Base-by-base conservation (phyloP, 2,329 filamentous ascomycete species). In the Penicillium hesseltinei region DNA sequence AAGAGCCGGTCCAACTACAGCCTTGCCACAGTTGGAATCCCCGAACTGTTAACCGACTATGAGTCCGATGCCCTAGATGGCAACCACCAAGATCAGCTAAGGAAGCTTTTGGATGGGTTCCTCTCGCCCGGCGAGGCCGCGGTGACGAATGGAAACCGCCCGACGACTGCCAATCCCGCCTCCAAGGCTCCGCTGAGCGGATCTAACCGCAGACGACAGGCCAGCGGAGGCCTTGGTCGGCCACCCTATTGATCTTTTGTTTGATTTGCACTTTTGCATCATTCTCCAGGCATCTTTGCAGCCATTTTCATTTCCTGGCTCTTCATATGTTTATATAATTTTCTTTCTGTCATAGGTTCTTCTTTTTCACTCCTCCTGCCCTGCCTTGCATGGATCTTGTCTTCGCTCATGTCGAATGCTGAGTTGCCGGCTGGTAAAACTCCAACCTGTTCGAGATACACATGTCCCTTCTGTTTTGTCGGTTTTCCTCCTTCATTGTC, bases 71-170 rank as follows among this genome's bases (percentile, higher is more conserved):
- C 57, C 48, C 56, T 66, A 10, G 66, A 69, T 23, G 50, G 51
- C 7, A 64, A 49, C 23, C 62, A 67, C 38, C 64, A 70, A 31
- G 69, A 70, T 46, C 69, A 77, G 38, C 59, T 77, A 33, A 68
- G 71, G 38, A 73, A 71, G 39, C 67, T 77, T 11, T 59, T 78
- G 38, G 69, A 75, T 44, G 71, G 72, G 0, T 73, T 76, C 58
- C 59, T 75, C 19, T 70, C 69, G 13, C 66, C 68, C 17, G 57
- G 64, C 27, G 58, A 68, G 25, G 59, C 54, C 21, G 58, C 63
- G 6, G n/a, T 58, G 44, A 44, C 62, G 17, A 64, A 64, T 51
- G 61, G 57, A 48, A 54, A 59, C 38, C 64, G 57, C 21, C 57
- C 62, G 23, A 33, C 62, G n/a, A 60, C 59, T 13, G 53, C 56